Evolutionary conservation across 2,329 filamentous ascomycete species (phyloP), one percentile per base, ranked within the genome.

Genomic region (Xylaria multiplex): DNA sequence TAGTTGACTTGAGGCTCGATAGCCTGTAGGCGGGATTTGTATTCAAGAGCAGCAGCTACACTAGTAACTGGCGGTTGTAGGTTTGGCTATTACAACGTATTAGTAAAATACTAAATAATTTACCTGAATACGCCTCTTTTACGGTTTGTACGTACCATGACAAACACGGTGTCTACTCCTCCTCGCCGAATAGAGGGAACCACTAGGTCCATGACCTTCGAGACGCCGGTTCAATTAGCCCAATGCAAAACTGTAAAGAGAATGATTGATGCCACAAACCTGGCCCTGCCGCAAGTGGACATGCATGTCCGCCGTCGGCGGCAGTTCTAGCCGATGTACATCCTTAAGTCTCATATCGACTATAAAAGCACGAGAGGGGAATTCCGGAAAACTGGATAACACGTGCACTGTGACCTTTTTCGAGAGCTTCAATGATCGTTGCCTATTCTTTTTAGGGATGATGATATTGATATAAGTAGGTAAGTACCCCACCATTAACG

Each of bases 241-340:
- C 9, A 35, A 16, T 50, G 46, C 37, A 2, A 11, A 40, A 40
- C 11, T 24, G 30, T 27, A 9, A 7, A 42, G 19, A 6, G 11
- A 5, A 7, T 40, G 9, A 24, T 5, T 40, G 9, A 24, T 46
- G 40, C 30, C 32, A 67, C 66, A 37, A 24, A 70, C 68, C 65
- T 85, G 81, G 22, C 85, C 90, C 77, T 92, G 87, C 35, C 90
- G 87, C 71, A 93, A 81, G 78, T 93, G 90, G 72, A 92, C 90
- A 73, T 90, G 88, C 79, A 91, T 87, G 78, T 91, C 89, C 59
- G 89, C 89, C 67, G 88, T 82, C 24, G 89, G 84, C 56, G 88
- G 87, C 73, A 91, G 82, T 80, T 88, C 84, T 49, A 85, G 70
- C 67, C 75, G 72, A 42, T 81, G 70, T 22, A 74, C 73, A 24